Evolutionary conservation across 169 alveolate genomes (phyloP), one percentile per base, ranked within the genome.

Genomic region (Plasmodium yoelii): DNA sequence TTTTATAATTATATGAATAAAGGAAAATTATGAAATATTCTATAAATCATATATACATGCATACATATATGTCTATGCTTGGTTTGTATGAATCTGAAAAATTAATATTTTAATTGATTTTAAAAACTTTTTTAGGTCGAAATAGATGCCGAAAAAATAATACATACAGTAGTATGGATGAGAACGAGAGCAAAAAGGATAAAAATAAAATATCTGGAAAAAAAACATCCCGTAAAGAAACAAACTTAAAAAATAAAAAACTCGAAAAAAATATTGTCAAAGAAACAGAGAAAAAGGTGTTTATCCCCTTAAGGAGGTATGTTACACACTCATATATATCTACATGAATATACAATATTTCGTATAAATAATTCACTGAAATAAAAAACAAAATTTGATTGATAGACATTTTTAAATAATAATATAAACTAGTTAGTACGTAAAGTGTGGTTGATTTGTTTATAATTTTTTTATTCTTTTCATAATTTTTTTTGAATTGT

Each of bases 281-380:
- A 5, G 26, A 15, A 46, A 22, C 42, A 59, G 90, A 80, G 70
- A 80, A 67, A 53, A 82, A 67, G 72, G 69, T 82, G 28, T 82
- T 19, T 47, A 57, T 82, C 28, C 90, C 67, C 61, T 44, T 82
- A 26, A 82, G 67, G 61, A 82, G 90, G 90, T 82, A 65, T n/a
- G 34, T 5, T 0, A 34, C 42, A 4, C 42, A 3, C 0, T 3
- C 0, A 34, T 34, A 34, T 34, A 34, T 34, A 34, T 34, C 6
- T 34, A 34, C 42, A 34, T 4, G 42, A 34, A 34, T 34, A 34
- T 34, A 28, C 7, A 34, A 4, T 0, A 7, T 34, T 34, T 34
- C 7, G 5, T 34, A 4, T 34, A 7, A 34, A 34, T 34, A 34
- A 1, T 34, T 5, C 5, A 34, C 42, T 34, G 42, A 34, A 34